Base-by-base conservation (phyloP, 495 filamentous ascomycete species). In the Daldinia vernicosa region DNA sequence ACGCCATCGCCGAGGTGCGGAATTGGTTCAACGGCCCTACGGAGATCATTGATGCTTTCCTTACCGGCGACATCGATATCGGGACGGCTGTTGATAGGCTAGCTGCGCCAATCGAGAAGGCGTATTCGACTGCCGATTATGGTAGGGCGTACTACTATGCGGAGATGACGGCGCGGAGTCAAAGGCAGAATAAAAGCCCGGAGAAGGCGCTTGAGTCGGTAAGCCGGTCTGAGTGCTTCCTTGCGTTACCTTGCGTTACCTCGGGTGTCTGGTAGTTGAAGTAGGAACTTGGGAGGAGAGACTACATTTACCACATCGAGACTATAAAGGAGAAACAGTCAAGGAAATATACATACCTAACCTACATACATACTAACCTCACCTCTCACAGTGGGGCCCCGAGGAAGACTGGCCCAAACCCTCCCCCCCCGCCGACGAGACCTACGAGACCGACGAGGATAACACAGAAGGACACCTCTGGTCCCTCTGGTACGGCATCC, bases 401-500 rank as follows among this genome's bases (percentile, higher is more conserved):
- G 39, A 67, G 24, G 40, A 60, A 19, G 64, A 39, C 24, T 12
- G 35, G 32, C 26, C 54, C 6, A 4, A 19, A 26, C 62, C 62
- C 39, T n/a, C 24, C 14, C 53, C 51, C 14, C 37, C 35, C 32
- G 32, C 32, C 33, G 14, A 35, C 33, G 33, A 35, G 3, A 17
- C 0, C 40, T 17, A 19, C 3, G 40, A 45, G 17, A 19, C n/a
- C n/a, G n/a, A 22, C 40, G 1, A 0, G 8, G 19, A 4, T 0
- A 35, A 9, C 9, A 53, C 64, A 15, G 64, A 67, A 27, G 19
- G 19, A 2, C 55, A 43, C 30, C 56, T 67, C 3, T 67, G 63
- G 63, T 24, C 40, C 15, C 67, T 70, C 8, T 70, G 60, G 60
- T 70, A 70, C 32, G 14, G 28, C 3, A 39, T 65, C 17, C 39